phyloP scores from a whole-genome alignment of 768 basidiomycete species.

The Russula abietina region DNA sequence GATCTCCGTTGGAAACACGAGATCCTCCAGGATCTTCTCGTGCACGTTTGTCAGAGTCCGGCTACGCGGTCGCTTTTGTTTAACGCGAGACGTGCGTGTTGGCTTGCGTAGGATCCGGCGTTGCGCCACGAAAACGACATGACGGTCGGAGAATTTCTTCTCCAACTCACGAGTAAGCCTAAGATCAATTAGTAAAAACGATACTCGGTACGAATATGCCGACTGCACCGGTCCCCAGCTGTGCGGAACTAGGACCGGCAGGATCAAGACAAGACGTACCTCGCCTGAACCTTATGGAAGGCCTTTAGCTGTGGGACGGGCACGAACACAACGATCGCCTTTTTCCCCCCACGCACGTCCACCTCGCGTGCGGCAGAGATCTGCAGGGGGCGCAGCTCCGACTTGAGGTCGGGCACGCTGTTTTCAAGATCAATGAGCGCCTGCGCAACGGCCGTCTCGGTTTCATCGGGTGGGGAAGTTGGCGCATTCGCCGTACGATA shows the following conservation, averaged over 20 bases:
- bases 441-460: conserved; percentile 87
- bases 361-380: conserved; percentile 99
- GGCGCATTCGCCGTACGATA: conserved; percentile 95
- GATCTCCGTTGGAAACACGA: conserved; percentile 98
- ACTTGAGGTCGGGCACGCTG: conserved; percentile 97
- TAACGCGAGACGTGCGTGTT: conserved; percentile 84
- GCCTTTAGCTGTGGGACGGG: conserved; percentile 97
- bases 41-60: conserved; percentile 97
- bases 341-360: conserved; percentile 98
- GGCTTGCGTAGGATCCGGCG: conserved; percentile 98
- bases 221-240: neutral
- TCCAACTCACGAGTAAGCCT: conserved; percentile 98
- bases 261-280: conserved; percentile 44
- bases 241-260: neutral
- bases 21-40: conserved; percentile 97
- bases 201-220: neutral
- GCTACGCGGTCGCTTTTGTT: conserved; percentile 94
- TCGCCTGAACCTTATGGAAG: conserved; percentile 95
- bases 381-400: conserved; percentile 90
- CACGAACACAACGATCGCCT: conserved; percentile 98
- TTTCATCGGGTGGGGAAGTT: conserved; percentile 80
- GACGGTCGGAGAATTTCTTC: conserved; percentile 99
- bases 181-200: neutral
- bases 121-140: conserved; percentile 98
- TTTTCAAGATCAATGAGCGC: conserved; percentile 96